phyloP scores from a whole-genome alignment of 1,139 yeast species.

The Arxiozyma telluris region DNA sequence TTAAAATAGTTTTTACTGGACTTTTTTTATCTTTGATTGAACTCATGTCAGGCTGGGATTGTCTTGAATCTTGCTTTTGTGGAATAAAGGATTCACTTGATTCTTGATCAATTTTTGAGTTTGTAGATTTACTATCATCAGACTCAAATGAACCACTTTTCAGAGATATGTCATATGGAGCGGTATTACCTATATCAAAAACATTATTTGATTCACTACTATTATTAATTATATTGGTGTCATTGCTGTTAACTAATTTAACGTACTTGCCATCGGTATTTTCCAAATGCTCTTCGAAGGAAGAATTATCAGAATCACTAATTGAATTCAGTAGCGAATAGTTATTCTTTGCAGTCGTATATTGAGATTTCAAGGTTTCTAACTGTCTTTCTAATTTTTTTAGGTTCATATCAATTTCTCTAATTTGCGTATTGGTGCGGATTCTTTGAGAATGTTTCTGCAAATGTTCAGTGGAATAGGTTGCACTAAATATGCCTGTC shows the following conservation, averaged over 20 bases:
- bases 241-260: background rate
- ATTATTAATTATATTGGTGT: background rate
- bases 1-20: background rate
- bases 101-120: background rate
- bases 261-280: background rate
- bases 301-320: background rate
- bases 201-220: background rate
- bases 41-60: constrained; percentile 2
- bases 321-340: background rate
- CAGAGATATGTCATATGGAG: background rate
- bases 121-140: background rate
- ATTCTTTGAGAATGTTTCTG: constrained; percentile 30
- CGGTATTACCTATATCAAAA: background rate
- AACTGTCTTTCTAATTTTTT: constrained; percentile 24
- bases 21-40: background rate
- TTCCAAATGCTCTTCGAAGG: background rate
- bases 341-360: constrained; percentile 8
- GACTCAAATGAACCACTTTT: background rate
- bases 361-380: constrained; percentile 17
- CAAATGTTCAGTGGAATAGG: constrained; percentile 30
- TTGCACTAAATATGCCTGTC: constrained; percentile 22
- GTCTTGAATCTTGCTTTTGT: background rate
- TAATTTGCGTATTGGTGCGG: constrained; percentile 26
- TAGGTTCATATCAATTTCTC: constrained; percentile 26
- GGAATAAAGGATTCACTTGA: background rate